Evolutionary conservation across 129 eudicot species (phyloP), one percentile per base, ranked within the genome.

Genomic region (Gnaphalium uliginosum): DNA sequence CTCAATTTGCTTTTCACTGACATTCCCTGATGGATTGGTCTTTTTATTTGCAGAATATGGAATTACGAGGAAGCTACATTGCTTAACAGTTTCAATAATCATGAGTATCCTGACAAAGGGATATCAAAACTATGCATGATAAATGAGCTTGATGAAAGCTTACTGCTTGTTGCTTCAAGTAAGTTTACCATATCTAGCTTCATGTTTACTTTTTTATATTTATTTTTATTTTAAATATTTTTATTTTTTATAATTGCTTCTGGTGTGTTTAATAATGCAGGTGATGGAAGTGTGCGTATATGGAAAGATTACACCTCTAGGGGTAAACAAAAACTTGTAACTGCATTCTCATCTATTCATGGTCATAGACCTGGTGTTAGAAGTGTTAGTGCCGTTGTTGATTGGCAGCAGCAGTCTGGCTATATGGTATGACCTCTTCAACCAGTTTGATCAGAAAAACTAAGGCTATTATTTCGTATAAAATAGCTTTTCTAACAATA

Each of bases 381-480:
- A 48, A 86, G 91, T 84, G 87, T 89, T 22, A 91, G 85, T 63
- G 97, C 96, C 33, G 97, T 94, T 56, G 97, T 94, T 81, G 99
- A 94, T 87, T 94, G 99, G 99, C 99, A 94, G 84, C 99, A 94
- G 78, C 96, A 89, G 77, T 94, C 99, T 74, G 99, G 99, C 71
- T 89, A 84, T 86, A 83, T 94, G 92, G 99, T 92, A 86, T 50
- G 62, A 41, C 18, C 66, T 30, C 24, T 57, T n/a, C 19, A 56
- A 56, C 22, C 11, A 23, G 2, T 58, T 74, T 43, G 10, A 6
- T 39, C 32, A 22, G 26, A 60, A 4, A 73, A 19, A 46, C 14
- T 6, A 5, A 32, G 23, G 33, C 1, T 35, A 22, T 29, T 27
- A 41, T 29, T n/a, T 26, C 6, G 1, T 48, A 5, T 46, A 5